These are phyloP conservation scores for Penicillium cinerascens DNA, from an alignment of 495 filamentous ascomycete genomes.

Conservation along the genomic window DNA sequence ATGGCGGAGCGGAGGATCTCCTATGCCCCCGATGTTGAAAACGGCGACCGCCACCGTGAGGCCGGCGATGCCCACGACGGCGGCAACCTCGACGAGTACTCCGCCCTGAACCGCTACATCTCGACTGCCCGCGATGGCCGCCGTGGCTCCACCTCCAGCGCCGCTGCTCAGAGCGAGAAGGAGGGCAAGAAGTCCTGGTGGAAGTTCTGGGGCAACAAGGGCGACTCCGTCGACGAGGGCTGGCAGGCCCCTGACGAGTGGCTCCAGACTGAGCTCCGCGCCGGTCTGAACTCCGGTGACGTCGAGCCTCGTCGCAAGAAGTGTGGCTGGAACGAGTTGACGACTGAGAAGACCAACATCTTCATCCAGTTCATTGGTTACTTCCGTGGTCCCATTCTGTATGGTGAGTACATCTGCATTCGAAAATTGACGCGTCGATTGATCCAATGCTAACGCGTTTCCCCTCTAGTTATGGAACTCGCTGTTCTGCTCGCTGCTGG, in stretches of 20 bases:
- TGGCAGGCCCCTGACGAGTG: constrained; percentile 67
- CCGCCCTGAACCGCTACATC: constrained; percentile 60
- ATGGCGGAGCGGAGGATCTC: constrained; percentile 54
- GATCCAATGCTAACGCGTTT: constrained; percentile 5
- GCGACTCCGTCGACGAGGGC: constrained; percentile 30
- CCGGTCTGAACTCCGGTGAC: constrained; percentile 55
- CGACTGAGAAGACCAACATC: constrained; percentile 72
- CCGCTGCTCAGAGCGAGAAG: constrained; percentile 38
- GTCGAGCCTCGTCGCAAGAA: constrained; percentile 64
- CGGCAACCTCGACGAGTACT: constrained; percentile 48
- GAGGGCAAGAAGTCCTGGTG: constrained; percentile 53
- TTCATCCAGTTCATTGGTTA: constrained; percentile 74
- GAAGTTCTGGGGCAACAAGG: constrained; percentile 51
- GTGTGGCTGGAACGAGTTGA: constrained; percentile 71
- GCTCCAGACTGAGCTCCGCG: constrained; percentile 66
- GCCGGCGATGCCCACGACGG: constrained; percentile 26
- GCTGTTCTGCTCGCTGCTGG: constrained; percentile 75
- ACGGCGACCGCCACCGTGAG: constrained; percentile 43
- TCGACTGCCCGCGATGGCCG: constrained; percentile 61
- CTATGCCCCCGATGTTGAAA: constrained; percentile 52
- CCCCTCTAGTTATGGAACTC: constrained; percentile 70
- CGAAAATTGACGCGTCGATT: constrained; percentile 6
- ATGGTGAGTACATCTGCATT: too few species aligned
- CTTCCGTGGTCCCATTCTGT: constrained; percentile 81
- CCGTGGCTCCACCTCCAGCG: constrained; percentile 54